phyloP scores from a whole-genome alignment of 345 rosid species.

The Balakata baccata region DNA sequence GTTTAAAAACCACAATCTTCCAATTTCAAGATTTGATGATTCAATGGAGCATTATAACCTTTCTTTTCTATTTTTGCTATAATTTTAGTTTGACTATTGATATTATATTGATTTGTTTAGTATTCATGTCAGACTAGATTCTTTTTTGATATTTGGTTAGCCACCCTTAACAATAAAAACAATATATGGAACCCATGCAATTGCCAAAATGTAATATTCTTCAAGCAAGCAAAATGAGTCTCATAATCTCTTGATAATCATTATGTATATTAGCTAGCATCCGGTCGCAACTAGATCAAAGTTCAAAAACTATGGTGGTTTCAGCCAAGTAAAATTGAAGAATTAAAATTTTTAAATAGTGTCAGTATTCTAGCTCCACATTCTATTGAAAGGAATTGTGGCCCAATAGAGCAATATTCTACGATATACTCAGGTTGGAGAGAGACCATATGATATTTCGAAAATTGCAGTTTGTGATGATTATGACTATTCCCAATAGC shows the following conservation, averaged over 20 bases:
- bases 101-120: too few relatives aligned
- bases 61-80: too few relatives aligned
- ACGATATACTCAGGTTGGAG: conserved; percentile 2
- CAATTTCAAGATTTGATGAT: too few relatives aligned
- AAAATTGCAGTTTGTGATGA: not conserved
- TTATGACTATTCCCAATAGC: conserved; percentile 19
- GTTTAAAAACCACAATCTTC: too few relatives aligned
- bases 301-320: not conserved
- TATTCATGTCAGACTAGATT: too few relatives aligned
- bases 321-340: too few relatives aligned
- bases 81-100: too few relatives aligned
- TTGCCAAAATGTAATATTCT: not conserved
- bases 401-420: not conserved
- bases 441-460: not conserved
- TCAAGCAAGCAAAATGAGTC: not conserved
- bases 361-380: not conserved
- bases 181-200: not conserved
- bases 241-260: not conserved
- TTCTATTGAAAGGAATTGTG: conserved; percentile 2
- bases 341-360: too few relatives aligned
- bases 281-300: not conserved
- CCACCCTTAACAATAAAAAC: too few relatives aligned
- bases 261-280: not conserved
- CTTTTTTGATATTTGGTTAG: too few relatives aligned
- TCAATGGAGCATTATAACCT: too few relatives aligned